Evolutionary conservation across 78 protist genomes (phyloP), one percentile per base, ranked within the genome.

Genomic region (Polysphondylium violaceum): DNA sequence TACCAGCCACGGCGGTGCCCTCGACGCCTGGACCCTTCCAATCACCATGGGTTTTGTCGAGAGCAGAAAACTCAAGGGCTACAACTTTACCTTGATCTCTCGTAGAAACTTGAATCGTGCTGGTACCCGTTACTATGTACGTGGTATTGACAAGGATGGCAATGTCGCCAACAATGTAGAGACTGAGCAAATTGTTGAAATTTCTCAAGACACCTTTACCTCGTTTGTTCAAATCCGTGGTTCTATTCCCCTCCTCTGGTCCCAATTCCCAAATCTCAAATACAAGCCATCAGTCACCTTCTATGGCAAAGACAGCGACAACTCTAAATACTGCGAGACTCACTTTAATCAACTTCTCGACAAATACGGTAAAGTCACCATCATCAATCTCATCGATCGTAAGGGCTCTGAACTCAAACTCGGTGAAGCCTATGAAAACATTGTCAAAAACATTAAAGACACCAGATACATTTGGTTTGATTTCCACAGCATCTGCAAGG

Each of bases 171-270:
- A 87, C 58, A 72, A 76, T 56, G 87, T 74, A 1, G 95, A 87
- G 44, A 71, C 87, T 2, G 95, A 76, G 23, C 95, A 91, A 21
- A 73, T 91, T 29, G 55, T 87, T 58, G 69, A 87, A 31, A 7
- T 56, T 27, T 21, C 21, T 0, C 36, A 53, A 2, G 40, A 60
- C 19, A 88, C 76, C 55, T 71, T 33, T 58, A 88, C 77, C 36
- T 93, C 96, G 23, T 87, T 76, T 29, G 96, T 93, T 1, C 91
- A 87, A 29, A 55, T 79, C 17, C 55, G 96, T 44, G 96, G 96
- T 2, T 74, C 88, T 4, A 74, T 93, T 17, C 96, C 96, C 33
- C 50, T 93, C 44, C 25, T 93, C 11, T 93, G 96, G 96, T 74
- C 77, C 3, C 96, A 93, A 40, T 60, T 50, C 36, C 77, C 78